Evolutionary conservation across 495 filamentous ascomycete species (phyloP), one percentile per base, ranked within the genome.

Genomic region (Podospora fimiseda): DNA sequence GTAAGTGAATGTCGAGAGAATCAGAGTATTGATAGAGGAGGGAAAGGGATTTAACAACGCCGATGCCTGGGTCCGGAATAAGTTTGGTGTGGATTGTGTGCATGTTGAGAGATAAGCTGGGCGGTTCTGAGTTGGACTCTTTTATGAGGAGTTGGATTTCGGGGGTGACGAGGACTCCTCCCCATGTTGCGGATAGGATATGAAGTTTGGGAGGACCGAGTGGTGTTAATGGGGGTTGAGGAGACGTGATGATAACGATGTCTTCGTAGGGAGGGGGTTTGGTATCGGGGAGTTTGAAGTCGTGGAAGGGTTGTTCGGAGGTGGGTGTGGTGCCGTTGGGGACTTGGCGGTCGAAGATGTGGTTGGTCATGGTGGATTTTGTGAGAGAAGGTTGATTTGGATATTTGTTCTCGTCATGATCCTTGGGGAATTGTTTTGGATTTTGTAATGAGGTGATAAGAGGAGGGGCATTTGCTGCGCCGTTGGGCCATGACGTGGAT

Each of bases 121-220:
- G 33, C 19, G 41, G 41, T 1, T 5, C 16, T 15, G 48, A 20
- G 20, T n/a, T 21, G 48, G 13, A 16, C 9, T 27, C 9, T 13
- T 30, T 48, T 8, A 15, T 13, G 9, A 48, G 19, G 16, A 9
- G 8, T 30, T 47, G 23, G 3, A 47, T 24, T 21, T 50, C 48
- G 6, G 33, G n/a, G 4, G 48, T 50, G 30, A 50, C 48, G 48
- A 21, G 9, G 15, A 50, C 33, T 18, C 48, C 48, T 15, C 48
- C 48, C 48, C 48, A 50, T 16, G 48, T 50, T 21, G 48, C 48
- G 30, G 24, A 33, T 6, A 50, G 19, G 48, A 50, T 50, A 4
- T 23, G 30, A 11, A 33, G 27, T 5, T 11, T 5, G 6, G 27
- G 27, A 33, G 27, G 27, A 11, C 27, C 27, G 27, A 11, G 27